A percentile compares a stretch with the other conserved stretches of the same genome.
Conservation (phyloP, 2,329 filamentous ascomycete genomes). For the Tolypocladium amazonense region DNA sequence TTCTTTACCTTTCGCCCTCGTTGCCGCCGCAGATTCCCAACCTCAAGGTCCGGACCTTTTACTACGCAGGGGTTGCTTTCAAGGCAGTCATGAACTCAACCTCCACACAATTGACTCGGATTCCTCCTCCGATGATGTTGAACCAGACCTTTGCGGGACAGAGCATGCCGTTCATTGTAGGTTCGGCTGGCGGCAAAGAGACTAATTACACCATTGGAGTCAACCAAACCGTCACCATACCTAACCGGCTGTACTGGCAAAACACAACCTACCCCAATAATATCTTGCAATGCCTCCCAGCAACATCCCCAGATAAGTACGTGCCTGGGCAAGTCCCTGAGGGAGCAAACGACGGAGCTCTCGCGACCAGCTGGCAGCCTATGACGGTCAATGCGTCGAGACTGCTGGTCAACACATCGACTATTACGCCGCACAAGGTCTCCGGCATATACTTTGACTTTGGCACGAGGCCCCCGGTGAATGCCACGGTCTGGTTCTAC, state of each 20-base stretch:
- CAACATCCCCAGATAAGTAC: constrained; percentile 33
- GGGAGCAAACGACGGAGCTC: background rate
- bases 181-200: constrained; percentile 26
- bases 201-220: constrained; percentile 33
- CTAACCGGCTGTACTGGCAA: constrained; percentile 47
- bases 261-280: constrained; percentile 46
- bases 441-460: background rate
- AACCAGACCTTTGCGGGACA: constrained; percentile 40
- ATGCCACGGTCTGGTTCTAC: background rate
- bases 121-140: constrained; percentile 34
- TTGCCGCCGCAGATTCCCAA: constrained; percentile 44
- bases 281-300: constrained; percentile 52
- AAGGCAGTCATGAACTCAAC: constrained; percentile 13
- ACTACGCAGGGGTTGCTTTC: constrained; percentile 17
- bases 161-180: constrained; percentile 49
- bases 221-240: constrained; percentile 40
- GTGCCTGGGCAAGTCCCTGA: background rate
- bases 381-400: background rate
- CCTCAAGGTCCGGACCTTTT: constrained; percentile 25
- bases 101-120: constrained; percentile 12
- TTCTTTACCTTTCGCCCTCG: constrained; percentile 49
- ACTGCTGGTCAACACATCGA: background rate
- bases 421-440: background rate
- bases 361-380: background rate
- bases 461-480: background rate